Conservation (phyloP, 305 asterid genomes). For the Solanum hybrid region DNA sequence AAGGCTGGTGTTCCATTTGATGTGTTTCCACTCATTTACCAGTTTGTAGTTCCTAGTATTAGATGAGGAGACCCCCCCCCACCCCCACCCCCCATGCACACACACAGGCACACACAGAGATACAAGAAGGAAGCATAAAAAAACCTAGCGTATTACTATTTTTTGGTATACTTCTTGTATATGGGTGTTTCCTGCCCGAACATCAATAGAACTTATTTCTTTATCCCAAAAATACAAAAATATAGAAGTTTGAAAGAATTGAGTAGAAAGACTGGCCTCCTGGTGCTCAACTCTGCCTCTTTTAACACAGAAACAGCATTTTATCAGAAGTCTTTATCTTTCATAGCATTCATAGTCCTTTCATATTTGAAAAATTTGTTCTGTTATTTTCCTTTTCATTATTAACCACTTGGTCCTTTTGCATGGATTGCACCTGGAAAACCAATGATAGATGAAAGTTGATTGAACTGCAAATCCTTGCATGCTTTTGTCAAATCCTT, state of each 20-base stretch:
- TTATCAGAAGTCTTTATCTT: not conserved
- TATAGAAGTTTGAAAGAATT: not conserved
- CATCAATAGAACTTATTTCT: not conserved
- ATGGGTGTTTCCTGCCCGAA: not conserved
- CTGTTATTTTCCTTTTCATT: not conserved
- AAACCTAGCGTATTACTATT: not conserved
- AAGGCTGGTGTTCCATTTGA: not conserved
- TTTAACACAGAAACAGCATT: not conserved
- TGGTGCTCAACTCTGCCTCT: not conserved
- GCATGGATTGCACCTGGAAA: not conserved
- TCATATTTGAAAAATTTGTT: not conserved
- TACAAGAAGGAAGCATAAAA: not conserved
- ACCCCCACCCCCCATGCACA: not conserved
- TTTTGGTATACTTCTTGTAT: not conserved
- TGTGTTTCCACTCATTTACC: not conserved
- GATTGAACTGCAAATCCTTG: slow-evolving; percentile 1
- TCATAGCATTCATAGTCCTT: not conserved
- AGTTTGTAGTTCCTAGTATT: not conserved
- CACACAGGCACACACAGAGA: not conserved
- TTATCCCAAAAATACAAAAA: not conserved
- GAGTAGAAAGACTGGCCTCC: not conserved
- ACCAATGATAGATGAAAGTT: not conserved
- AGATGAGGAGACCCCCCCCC: not conserved
- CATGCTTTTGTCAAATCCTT: not conserved
- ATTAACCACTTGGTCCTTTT: not conserved